Evolutionary conservation across 1,284 basidiomycete genomes (phyloP).

Genomic region (Ganoderma meredithae): DNA sequence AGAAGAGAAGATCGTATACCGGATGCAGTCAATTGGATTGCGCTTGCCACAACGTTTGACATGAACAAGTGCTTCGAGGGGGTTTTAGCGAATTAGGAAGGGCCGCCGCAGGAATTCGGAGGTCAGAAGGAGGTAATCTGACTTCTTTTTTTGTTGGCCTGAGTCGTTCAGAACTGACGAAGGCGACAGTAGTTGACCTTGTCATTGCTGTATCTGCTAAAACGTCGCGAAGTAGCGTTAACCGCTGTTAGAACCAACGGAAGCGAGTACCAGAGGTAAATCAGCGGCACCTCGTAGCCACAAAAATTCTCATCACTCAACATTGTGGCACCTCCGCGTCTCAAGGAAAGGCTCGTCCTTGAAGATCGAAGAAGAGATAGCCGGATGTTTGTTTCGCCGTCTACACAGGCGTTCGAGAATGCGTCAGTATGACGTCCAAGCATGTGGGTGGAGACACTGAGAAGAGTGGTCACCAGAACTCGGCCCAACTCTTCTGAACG

Average conservation of each 20-base stretch:
- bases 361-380: not conserved
- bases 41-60: not conserved
- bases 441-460: not conserved
- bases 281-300: not conserved
- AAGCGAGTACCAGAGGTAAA: not conserved
- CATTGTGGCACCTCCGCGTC: not conserved
- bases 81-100: not conserved
- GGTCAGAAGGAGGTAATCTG: not conserved
- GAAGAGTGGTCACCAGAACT: not conserved
- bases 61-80: not conserved
- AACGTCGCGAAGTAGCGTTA: slow-evolving; percentile 2
- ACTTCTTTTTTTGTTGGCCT: not conserved
- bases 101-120: not conserved
- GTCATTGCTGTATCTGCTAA: not conserved
- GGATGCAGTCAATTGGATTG: not conserved
- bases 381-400: not conserved
- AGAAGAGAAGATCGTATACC: not conserved
- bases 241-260: not conserved
- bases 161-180: not conserved
- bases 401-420: not conserved
- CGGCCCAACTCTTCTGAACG: not conserved
- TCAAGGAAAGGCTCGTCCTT: not conserved
- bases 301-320: not conserved
- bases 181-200: not conserved
- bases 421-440: not conserved